These are phyloP conservation scores for Aspergillus novofumigatus DNA, from an alignment of 2,329 filamentous ascomycete genomes.

Conservation along the genomic window DNA sequence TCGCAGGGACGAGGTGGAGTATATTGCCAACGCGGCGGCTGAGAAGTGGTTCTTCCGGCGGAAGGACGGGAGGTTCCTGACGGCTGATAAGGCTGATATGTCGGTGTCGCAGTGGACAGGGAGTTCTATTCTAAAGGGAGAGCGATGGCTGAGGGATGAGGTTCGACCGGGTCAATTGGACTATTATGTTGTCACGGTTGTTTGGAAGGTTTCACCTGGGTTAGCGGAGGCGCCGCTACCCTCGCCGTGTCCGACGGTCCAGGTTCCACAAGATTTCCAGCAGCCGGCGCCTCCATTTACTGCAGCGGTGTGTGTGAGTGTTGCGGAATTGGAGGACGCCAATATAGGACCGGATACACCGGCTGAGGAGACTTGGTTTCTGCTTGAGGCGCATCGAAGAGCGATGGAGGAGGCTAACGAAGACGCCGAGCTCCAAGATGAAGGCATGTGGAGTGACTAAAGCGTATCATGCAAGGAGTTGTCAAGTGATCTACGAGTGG, in stretches of 20 bases:
- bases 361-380: neutral
- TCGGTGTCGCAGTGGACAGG: conserved; percentile 43
- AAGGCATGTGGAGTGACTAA: neutral
- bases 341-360: neutral
- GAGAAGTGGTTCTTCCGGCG: conserved; percentile 35
- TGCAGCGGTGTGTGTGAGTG: neutral
- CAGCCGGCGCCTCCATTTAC: neutral
- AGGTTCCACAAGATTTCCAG: neutral
- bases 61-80: conserved; percentile 29
- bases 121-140: conserved; percentile 37
- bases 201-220: conserved; percentile 22
- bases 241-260: neutral
- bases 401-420: neutral
- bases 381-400: neutral
- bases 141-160: conserved; percentile 45
- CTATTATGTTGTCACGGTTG: conserved; percentile 43
- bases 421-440: no score
- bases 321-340: neutral
- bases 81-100: conserved; percentile 24
- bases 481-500: neutral
- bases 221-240: neutral
- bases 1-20: conserved; percentile 44
- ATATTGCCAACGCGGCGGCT: conserved; percentile 38
- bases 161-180: conserved; percentile 35
- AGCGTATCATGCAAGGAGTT: neutral